Conservation (phyloP, 352 stramenopile genomes). For the Pythium sukuiense region DNA sequence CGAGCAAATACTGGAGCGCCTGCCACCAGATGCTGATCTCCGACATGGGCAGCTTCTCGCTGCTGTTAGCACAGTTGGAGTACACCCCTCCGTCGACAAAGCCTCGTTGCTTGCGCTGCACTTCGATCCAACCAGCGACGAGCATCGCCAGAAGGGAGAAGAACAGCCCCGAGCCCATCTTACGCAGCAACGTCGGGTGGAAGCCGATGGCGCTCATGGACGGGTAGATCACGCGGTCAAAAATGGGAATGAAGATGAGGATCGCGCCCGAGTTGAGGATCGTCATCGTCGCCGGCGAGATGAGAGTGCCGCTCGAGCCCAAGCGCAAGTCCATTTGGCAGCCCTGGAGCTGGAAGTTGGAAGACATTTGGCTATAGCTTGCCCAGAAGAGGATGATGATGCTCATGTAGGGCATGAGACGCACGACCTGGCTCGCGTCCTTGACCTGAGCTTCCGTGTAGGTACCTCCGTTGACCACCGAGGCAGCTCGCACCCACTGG, state of each 20-base stretch:
- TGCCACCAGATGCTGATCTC: constrained; percentile 89
- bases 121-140: constrained; percentile 63
- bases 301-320: constrained; percentile 45
- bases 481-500: constrained; percentile 57
- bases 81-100: constrained; percentile 42
- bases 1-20: constrained; percentile 85
- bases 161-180: constrained; percentile 86
- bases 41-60: constrained; percentile 72
- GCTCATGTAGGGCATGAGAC: constrained; percentile 77
- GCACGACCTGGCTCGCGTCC: constrained; percentile 75
- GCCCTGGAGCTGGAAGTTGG: constrained; percentile 85
- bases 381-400: constrained; percentile 88
- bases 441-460: constrained; percentile 63
- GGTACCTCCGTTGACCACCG: constrained; percentile 48
- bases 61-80: constrained; percentile 75
- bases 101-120: constrained; percentile 60
- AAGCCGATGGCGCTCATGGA: constrained; percentile 60
- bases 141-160: constrained; percentile 83
- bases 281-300: constrained; percentile 86
- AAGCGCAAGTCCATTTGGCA: constrained; percentile 91
- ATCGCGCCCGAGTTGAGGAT: constrained; percentile 89
- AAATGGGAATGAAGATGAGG: constrained; percentile 89
- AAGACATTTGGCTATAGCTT: constrained; percentile 81
- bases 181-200: constrained; percentile 78
- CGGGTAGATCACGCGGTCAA: constrained; percentile 85